These are phyloP conservation scores for Aspergillus bertholletiae DNA, from an alignment of 495 filamentous ascomycete species.

Conservation along the genomic window DNA sequence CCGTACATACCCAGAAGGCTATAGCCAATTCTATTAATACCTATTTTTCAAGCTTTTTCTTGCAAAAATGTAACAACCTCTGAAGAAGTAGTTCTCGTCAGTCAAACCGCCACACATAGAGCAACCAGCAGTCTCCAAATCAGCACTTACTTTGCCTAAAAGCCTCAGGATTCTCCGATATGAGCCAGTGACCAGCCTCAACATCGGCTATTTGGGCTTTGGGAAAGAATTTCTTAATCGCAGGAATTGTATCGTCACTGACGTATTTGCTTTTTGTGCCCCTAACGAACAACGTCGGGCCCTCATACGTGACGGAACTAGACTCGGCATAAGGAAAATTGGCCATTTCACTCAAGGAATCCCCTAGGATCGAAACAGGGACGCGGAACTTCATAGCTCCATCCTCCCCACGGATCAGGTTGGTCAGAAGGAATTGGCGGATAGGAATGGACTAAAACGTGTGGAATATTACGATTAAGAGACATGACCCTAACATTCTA, in stretches of 20 bases:
- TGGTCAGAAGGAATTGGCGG: constrained; percentile 92
- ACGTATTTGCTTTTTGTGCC: constrained; percentile 85
- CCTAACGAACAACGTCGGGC: constrained; percentile 77
- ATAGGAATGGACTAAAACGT: constrained; percentile 58
- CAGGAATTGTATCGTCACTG: constrained; percentile 79
- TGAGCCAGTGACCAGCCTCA: constrained; percentile 90
- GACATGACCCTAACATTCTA: too few species aligned
- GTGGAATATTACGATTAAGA: constrained; percentile 6
- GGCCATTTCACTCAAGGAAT: constrained; percentile 58
- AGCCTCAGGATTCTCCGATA: constrained; percentile 84
- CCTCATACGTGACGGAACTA: constrained; percentile 55
- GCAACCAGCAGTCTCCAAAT: background rate
- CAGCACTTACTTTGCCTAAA: constrained; percentile 70
- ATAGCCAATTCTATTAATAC: too few species aligned
- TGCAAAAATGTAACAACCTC: constrained; percentile 41
- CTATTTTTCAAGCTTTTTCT: constrained; percentile 13
- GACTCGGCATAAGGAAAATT: constrained; percentile 78
- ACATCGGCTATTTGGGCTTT: constrained; percentile 75
- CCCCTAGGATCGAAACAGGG: constrained; percentile 54
- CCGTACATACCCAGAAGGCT: background rate
- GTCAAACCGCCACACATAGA: background rate
- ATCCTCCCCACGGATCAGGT: constrained; percentile 57
- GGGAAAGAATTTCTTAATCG: constrained; percentile 89
- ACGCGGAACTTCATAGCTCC: constrained; percentile 53
- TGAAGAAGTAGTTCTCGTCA: constrained; percentile 17